Percentiles rank a stretch among this genome's conserved stretches.
phyloP scores from a whole-genome alignment of 768 basidiomycete genomes.

The Russula earlei region DNA sequence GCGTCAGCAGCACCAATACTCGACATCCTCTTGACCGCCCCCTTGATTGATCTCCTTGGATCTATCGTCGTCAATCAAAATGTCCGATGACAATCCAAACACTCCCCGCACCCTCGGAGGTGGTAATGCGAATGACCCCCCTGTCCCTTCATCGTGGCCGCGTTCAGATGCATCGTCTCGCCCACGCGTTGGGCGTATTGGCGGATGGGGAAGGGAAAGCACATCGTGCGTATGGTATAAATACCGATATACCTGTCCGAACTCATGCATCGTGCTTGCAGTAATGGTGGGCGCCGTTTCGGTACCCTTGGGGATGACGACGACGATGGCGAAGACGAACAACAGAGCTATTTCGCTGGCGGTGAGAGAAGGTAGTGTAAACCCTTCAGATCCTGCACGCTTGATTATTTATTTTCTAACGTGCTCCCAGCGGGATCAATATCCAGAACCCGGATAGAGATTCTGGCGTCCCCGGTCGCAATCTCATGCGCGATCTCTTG shows the following conservation, averaged over 20 bases:
- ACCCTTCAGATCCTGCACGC: not conserved
- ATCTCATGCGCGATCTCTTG: slow-evolving; percentile 62
- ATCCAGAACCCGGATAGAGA: slow-evolving; percentile 72
- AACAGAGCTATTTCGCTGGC: slow-evolving; percentile 76
- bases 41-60: too few relatives aligned
- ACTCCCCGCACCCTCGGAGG: slow-evolving; percentile 17
- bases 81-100: slow-evolving; percentile 12
- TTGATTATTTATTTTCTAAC: not conserved
- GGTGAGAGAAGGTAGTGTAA: slow-evolving; percentile 73
- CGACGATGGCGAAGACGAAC: slow-evolving; percentile 35
- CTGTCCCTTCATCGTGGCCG: slow-evolving; percentile 2
- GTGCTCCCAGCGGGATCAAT: slow-evolving; percentile 61
- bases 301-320: slow-evolving; percentile 40
- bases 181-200: slow-evolving; percentile 23
- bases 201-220: slow-evolving; percentile 19
- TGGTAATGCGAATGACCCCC: not conserved
- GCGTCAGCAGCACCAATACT: too few relatives aligned
- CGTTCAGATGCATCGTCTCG: not conserved
- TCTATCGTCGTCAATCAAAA: too few relatives aligned
- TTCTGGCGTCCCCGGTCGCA: slow-evolving; percentile 39
- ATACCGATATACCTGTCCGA: not conserved
- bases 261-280: not conserved
- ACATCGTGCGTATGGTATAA: slow-evolving; percentile 1
- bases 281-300: slow-evolving; percentile 21
- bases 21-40: too few relatives aligned